phyloP scores from a whole-genome alignment of 805 yeast genomes.

The Tetrapisispora pingtungensis region DNA sequence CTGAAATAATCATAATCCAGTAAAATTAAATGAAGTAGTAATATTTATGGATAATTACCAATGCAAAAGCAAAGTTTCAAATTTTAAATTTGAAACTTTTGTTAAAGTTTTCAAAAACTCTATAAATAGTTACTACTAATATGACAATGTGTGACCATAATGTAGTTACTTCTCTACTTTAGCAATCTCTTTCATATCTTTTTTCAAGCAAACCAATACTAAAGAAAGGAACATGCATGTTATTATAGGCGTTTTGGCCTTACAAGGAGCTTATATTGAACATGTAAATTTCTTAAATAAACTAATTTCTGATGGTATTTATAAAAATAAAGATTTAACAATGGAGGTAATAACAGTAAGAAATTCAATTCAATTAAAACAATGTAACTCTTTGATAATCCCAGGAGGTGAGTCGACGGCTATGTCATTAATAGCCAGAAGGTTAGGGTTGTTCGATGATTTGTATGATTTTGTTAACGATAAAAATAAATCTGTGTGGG shows the following conservation, averaged over 20 bases:
- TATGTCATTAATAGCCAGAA: slow-evolving; percentile 60
- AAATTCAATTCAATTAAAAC: slow-evolving; percentile 38
- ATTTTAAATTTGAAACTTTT: too few species aligned
- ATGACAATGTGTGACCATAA: too few species aligned
- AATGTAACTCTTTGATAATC: slow-evolving; percentile 51
- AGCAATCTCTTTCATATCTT: too few species aligned
- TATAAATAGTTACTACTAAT: too few species aligned
- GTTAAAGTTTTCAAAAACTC: too few species aligned
- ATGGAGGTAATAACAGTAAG: slow-evolving; percentile 37
- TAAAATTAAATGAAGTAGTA: too few species aligned
- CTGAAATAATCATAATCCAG: too few species aligned
- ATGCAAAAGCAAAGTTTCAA: too few species aligned
- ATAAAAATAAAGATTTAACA: slow-evolving; percentile 19
- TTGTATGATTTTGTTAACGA: slow-evolving; percentile 39
- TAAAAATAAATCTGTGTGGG: slow-evolving; percentile 57
- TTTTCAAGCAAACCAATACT: too few species aligned
- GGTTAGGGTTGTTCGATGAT: slow-evolving; percentile 48
- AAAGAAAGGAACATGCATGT: too few species aligned
- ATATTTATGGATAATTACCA: too few species aligned
- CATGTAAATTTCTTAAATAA: slow-evolving; percentile 44
- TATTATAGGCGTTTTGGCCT: slow-evolving; percentile 65
- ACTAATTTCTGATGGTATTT: slow-evolving; percentile 23
- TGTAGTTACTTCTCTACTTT: too few species aligned
- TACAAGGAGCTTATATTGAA: slow-evolving; percentile 73
- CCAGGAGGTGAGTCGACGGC: slow-evolving; percentile 67